Evolutionary conservation across 192 early-diverging fungal genomes (phyloP).

Genomic region (Polychytrium aggregatum): DNA sequence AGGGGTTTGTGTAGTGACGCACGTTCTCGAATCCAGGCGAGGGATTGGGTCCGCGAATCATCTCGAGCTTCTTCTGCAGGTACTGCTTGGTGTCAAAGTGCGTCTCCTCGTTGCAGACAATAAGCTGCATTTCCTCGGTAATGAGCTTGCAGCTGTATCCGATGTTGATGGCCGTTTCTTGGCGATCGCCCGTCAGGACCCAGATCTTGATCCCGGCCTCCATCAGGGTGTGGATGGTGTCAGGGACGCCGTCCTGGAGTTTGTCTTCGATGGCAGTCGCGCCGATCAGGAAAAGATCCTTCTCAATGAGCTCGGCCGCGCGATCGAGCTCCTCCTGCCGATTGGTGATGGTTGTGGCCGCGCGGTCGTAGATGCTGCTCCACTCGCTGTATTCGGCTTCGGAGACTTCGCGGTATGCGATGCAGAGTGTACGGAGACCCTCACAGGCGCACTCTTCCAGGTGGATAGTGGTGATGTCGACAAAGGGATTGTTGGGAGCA

Average conservation of each 20-base stretch:
- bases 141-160: conserved; percentile 95
- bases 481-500: conserved; percentile 27
- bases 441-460: conserved; percentile 85
- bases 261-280: conserved; percentile 99
- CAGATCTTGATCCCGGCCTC: conserved; percentile 94
- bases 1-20: too few species aligned
- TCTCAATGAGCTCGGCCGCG: conserved; percentile 92
- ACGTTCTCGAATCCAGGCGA: too few species aligned
- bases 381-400: conserved; percentile 77
- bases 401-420: conserved; percentile 85
- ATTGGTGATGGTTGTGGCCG: conserved; percentile 74
- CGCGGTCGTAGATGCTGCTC: conserved; percentile 66
- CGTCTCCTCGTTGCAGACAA: conserved; percentile 79
- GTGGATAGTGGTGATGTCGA: conserved; percentile 26
- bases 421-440: conserved; percentile 90
- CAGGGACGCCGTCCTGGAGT: conserved; percentile 94
- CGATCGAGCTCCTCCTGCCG: conserved; percentile 78
- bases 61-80: conserved; percentile 66
- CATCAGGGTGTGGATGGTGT: conserved; percentile 89
- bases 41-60: too few species aligned
- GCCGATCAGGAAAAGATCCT: conserved; percentile 79
- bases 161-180: conserved; percentile 99
- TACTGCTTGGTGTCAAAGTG: conserved; percentile 87
- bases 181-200: conserved; percentile 95
- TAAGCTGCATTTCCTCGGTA: conserved; percentile 84